Conservation (phyloP, 1,284 basidiomycete species). For the Coriolopsis trogii region DNA sequence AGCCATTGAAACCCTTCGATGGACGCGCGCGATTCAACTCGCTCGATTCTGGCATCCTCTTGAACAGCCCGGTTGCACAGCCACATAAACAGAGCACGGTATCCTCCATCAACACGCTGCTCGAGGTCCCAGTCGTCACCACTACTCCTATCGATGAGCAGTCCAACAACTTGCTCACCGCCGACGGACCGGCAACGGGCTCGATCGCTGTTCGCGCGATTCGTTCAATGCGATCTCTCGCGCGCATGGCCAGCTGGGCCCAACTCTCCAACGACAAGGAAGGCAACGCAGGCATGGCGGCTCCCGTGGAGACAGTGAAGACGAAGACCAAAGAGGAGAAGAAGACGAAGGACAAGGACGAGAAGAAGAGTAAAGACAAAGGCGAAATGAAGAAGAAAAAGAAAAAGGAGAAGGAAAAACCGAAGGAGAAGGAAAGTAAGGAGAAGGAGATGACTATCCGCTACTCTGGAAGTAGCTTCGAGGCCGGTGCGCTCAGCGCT, state of each 20-base stretch:
- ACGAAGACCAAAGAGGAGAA: conserved; percentile 26
- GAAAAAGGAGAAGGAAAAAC: conserved; percentile 36
- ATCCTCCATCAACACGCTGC: conserved; percentile 23
- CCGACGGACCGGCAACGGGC: conserved; percentile 37
- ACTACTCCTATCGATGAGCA: conserved; percentile 23
- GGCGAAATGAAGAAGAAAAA: conserved; percentile 36
- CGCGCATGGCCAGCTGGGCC: conserved; percentile 71
- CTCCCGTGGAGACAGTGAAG: conserved; percentile 13
- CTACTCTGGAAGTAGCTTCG: conserved; percentile 64
- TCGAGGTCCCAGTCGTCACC: conserved; percentile 18
- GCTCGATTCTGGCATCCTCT: conserved; percentile 59
- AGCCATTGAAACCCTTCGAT: conserved; percentile 41
- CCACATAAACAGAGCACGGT: conserved; percentile 21
- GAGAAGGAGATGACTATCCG: conserved; percentile 41
- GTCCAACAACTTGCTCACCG: conserved; percentile 37
- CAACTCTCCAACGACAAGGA: conserved; percentile 50
- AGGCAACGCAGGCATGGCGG: conserved; percentile 25
- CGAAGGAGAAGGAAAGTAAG: conserved; percentile 34
- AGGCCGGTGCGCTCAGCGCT: conserved; percentile 56
- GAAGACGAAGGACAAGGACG: conserved; percentile 32
- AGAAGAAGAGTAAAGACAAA: conserved; percentile 34
- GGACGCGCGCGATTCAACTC: conserved; percentile 62
- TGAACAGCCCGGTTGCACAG: conserved; percentile 34
- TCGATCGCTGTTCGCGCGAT: conserved; percentile 80
- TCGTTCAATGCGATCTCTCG: conserved; percentile 70